Evolutionary conservation across 2,329 filamentous ascomycete species (phyloP), one percentile per base, ranked within the genome.

Genomic region (Claviceps sorghi): DNA sequence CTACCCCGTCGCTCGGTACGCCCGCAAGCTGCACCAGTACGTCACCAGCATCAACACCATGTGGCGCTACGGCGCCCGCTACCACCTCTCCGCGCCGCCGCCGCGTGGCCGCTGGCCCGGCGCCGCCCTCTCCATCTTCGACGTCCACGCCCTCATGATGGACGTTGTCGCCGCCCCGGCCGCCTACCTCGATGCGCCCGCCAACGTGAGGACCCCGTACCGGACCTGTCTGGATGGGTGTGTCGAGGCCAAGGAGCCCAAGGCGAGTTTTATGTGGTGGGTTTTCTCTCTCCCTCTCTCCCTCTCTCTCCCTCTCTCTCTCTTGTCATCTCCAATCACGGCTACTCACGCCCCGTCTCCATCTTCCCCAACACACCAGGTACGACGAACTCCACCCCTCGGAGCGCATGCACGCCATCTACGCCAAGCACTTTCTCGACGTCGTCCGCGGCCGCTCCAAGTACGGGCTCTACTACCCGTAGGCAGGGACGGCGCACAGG

Each of bases 371-470:
- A 26, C n/a, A 19, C 22, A 8, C 34, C 26, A 70, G 68, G 68
- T 76, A 74, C 59, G 85, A 91, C 65, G 77, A 82, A 61, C 64
- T 90, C 61, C 86, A 91, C 68, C 84, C 84, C 0, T 82, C 80
- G 32, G 74, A 81, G 65, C 77, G 79, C 65, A 76, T 82, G 65
- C 64, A 67, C 41, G 61, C 69, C 53, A 62, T 72, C 38, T 64
- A 73, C 48, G 70, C 65, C 7, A 52, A 65, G 19, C 62, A 70
- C 51, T 74, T 76, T 52, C 59, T 72, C 30, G 65, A 69, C 5
- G 65, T 69, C 15, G 61, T 72, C 3, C 54, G 60, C 0, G 69
- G 69, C 10, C 65, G 60, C n/a, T 73, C 70, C 22, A 65, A 64
- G 44, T 73, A 71, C 43, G 71, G 64, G 2, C 65, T 60, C 15